Percentiles rank a stretch among this genome's conserved stretches.
These are phyloP conservation scores for Cryphonectria nitschkei DNA, from an alignment of 2,329 filamentous ascomycete species.

Conservation along the genomic window DNA sequence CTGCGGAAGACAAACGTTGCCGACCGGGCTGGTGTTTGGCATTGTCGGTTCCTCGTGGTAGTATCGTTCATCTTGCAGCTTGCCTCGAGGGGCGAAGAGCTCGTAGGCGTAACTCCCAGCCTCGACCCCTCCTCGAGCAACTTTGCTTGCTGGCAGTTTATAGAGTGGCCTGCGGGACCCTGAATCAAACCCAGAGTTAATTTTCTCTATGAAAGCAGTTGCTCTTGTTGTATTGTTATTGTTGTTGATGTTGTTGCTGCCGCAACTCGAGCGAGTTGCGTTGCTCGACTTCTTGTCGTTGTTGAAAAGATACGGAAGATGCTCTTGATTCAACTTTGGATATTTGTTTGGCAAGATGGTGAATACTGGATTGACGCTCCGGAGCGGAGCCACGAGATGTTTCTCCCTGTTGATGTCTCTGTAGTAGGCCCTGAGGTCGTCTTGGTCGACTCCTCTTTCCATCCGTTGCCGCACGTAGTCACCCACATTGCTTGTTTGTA, in stretches of 20 bases:
- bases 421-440: slow-evolving; percentile 26
- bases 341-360: not conserved
- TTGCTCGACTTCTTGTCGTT: not conserved
- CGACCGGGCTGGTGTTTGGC: not conserved
- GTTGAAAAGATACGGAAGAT: not conserved
- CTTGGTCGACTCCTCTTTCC: slow-evolving; percentile 16
- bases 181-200: not conserved
- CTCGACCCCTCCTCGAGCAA: not conserved
- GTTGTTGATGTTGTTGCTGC: not conserved
- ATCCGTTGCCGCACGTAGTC: slow-evolving; percentile 17
- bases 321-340: not conserved
- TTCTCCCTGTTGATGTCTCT: slow-evolving; percentile 20
- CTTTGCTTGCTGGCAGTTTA: slow-evolving; percentile 1
- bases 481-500: slow-evolving; percentile 10
- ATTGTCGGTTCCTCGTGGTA: not conserved
- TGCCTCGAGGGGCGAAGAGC: slow-evolving; percentile 10
- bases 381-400: slow-evolving; percentile 22
- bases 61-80: not conserved
- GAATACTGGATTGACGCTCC: slow-evolving; percentile 22
- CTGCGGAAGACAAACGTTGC: slow-evolving; percentile 16
- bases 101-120: slow-evolving; percentile 22
- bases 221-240: not conserved
- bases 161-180: slow-evolving; percentile 20
- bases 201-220: not conserved
- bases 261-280: not conserved